Evolutionary conservation across 106 monocot genomes (phyloP), one percentile per base, ranked within the genome.

Genomic region (Ottelia alismoides): DNA sequence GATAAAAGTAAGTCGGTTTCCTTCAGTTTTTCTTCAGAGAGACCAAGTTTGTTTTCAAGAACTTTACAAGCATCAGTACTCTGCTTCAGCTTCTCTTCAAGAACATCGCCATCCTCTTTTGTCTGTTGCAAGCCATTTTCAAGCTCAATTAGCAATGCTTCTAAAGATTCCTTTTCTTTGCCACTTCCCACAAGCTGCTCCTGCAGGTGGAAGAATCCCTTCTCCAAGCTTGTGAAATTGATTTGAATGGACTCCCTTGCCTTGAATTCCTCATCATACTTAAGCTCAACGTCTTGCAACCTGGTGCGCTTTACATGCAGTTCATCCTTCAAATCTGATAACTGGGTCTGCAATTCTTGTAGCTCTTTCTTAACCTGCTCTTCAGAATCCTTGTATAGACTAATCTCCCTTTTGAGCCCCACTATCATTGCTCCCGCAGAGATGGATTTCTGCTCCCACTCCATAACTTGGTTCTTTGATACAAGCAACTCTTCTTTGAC

Each of bases 381-480:
- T 67, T 94, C 78, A 68, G 78, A 81, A 52, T 55, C 65, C 51
- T 66, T 76, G 46, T 45, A 46, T 12, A 52, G 26, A 70, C 62
- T 49, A 30, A 88, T 45, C 51, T 88, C 84, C 67, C 68, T 49
- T 25, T 66, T 74, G 24, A 94, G 66, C 20, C 80, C 63, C 28
- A 69, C 58, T 22, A 79, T 70, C 45, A 22, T 31, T 46, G 63
- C 55, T 48, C 72, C 77, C 32, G 68, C 78, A 28, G 74, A 70
- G 55, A 31, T 44, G 67, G 72, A 66, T 60, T 76, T 78, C 58
- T 68, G 24, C 54, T 81, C 76, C 53, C 88, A 62, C 22, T 85
- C 76, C 55, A 28, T 56, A 18, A 78, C 70, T 66, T 61, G 70
- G 49, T 65, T 78, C 58, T 84, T 78, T 50, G 81, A 88, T 51